Base-by-base conservation (phyloP, 768 basidiomycete genomes). In the Termitomyces bulborhizus region DNA sequence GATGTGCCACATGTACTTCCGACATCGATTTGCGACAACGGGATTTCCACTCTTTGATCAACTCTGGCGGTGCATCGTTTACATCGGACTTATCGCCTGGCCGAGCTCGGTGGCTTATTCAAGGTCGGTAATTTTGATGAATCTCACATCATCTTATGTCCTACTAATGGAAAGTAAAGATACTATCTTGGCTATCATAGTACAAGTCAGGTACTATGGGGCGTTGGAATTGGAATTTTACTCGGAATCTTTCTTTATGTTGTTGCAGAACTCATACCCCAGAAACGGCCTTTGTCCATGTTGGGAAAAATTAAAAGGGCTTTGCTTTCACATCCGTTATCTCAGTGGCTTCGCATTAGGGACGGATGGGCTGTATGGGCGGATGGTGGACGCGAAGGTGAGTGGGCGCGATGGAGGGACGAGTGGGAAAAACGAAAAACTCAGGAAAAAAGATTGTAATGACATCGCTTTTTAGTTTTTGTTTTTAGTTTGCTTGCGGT, bases 301-400 rank as follows among this genome's bases (percentile, higher is more conserved):
- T 68, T 84, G 27, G 88, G 85, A 13, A 65, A 67, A 47, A 56
- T 71, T 3, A 83, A 85, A 44, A 58, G 67, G 4, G 71, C 69
- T 42, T 52, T 86, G n/a, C 65, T 93, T 32, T 62, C 61, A 1
- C 83, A 87, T 60, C 79, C 82, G 4, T 32, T 90, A 18, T 77
- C 76, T 5, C 71, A 66, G 0, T 93, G 88, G 88, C 65, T 88
- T 34, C 79, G 83, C 46, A 71, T 93, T 42, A 77, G 88, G 46
- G 90, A 93, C 63, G 88, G 91, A 6, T 93, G 91, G 91, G 79
- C 75, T 11, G 72, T 91, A 1, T 93, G 88, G 86, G 62, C 73
- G 3, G 90, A 93, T 65, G 86, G 85, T n/a, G 90, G 90, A 3
- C 76, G 79, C 26, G 88, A 88, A 65, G 71, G 63, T 21, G 88